Base-by-base conservation (phyloP, 768 basidiomycete species). In the Suillus alpinus region DNA sequence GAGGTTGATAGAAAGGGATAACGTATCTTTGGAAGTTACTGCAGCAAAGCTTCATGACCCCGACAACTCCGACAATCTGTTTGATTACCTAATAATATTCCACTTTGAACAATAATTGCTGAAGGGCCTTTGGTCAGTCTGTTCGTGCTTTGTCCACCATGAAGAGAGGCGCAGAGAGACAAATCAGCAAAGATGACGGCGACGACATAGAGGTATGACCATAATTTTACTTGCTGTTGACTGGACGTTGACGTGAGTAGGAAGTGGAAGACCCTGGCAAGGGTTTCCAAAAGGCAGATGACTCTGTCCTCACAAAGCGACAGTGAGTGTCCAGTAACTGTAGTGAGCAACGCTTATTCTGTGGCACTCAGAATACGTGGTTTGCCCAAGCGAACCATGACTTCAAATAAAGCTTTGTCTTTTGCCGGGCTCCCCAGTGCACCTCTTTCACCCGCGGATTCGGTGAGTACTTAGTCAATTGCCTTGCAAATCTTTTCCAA, bases 101-200 rank as follows among this genome's bases (percentile, higher is more conserved):
- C 66, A 58, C 47, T 65, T 58, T 63, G 52, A 13, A n/a, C 52
- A 52, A 23, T 34, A 32, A n/a, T 23, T 46, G 26, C 23, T 18
- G 36, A 55, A 49, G 47, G 36, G 37, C 23, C 7, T 40, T 40
- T 10, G 16, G 23, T 39, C 14, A 41, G 36, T 32, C 59, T 56
- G 46, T 53, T 56, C 46, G 60, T 59, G 41, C 49, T 32, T 39
- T 51, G 40, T 39, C 49, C 62, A 70, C 52, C 66, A 87, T 91
- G 88, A 92, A 92, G 75, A 83, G 91, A 71, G 82, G 80, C 59
- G 91, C 91, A 70, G 91, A 92, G 56, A 83, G 75, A 62, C 88
- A 93, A 66, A 68, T 93, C 37, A 78, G 80, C 12, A 90, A 85
- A 66, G 87, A 86, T 50, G 77, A 75, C 18, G 75, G 73, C 18